A percentile compares a stretch with the other conserved stretches of the same genome.
Evolutionary conservation across 2,329 filamentous ascomycete species (phyloP).

Genomic region (Beauveria brongniartii): DNA sequence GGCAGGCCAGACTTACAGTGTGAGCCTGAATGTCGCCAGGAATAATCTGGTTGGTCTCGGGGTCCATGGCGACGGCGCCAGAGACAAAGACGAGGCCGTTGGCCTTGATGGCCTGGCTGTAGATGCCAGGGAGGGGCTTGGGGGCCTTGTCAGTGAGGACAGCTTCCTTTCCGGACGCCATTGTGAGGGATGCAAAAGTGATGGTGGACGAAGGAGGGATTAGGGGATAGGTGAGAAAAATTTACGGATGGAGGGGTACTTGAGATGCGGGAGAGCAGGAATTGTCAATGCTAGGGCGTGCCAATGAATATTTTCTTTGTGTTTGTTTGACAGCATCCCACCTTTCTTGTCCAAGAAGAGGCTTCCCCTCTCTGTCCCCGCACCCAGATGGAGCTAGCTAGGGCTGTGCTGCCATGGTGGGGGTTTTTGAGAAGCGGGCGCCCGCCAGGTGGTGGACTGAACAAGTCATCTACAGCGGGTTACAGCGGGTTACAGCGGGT

Average conservation of each 20-base stretch:
- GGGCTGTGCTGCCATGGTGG: not conserved
- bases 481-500: not conserved
- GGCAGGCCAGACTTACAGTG: slow-evolving; percentile 34
- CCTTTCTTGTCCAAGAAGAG: not conserved
- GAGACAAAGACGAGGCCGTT: slow-evolving; percentile 63
- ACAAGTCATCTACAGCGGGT: not conserved
- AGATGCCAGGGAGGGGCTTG: slow-evolving; percentile 31
- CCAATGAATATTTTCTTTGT: not conserved
- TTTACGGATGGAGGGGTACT: not conserved
- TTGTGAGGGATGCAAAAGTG: slow-evolving; percentile 14
- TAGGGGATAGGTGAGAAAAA: not conserved
- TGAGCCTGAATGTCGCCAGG: slow-evolving; percentile 57
- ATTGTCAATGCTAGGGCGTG: not conserved
- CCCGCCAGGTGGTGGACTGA: too few species aligned
- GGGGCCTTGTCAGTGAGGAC: slow-evolving; percentile 33
- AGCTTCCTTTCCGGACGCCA: slow-evolving; percentile 25
- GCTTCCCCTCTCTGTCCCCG: not conserved
- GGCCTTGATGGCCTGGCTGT: slow-evolving; percentile 54
- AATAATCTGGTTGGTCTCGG: slow-evolving; percentile 47
- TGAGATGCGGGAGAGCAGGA: not conserved
- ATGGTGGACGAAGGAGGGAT: not conserved
- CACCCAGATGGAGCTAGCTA: not conserved
- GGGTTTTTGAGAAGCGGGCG: too few species aligned
- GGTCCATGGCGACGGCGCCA: slow-evolving; percentile 61
- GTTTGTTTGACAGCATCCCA: not conserved